These are phyloP conservation scores for Trichophyton mentagrophytes DNA, from an alignment of 2,329 filamentous ascomycete genomes.

Conservation along the genomic window DNA sequence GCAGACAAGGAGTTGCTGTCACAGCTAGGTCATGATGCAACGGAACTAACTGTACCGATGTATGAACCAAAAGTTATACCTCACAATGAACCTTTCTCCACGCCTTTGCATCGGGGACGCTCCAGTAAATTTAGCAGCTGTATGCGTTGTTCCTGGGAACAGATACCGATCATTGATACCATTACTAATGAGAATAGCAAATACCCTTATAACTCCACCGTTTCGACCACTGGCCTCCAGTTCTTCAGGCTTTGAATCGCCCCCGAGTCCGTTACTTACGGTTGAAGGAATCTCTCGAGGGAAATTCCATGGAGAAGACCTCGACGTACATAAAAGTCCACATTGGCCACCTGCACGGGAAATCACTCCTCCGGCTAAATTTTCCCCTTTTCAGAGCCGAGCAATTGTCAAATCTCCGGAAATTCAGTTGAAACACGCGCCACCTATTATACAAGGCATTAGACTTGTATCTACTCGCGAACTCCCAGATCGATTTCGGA, in stretches of 20 bases:
- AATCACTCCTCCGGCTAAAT: conserved; percentile 2
- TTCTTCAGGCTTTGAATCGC: conserved; percentile 18
- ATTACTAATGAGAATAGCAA: background rate
- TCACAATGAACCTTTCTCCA: background rate
- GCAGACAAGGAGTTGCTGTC: conserved; percentile 29
- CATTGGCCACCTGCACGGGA: conserved; percentile 6
- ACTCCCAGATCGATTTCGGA: conserved; percentile 56
- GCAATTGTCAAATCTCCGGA: conserved; percentile 3
- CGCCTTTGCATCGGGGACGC: background rate
- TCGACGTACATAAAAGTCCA: conserved; percentile 1
- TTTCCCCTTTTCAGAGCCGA: background rate
- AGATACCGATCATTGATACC: background rate
- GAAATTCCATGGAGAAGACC: background rate
- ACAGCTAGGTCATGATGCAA: conserved; percentile 16
- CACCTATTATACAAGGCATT: conserved; percentile 46
- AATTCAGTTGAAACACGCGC: conserved; percentile 24
- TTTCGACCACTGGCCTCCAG: conserved; percentile 18
- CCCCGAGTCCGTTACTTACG: conserved; percentile 24
- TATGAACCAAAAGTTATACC: background rate
- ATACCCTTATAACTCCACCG: conserved; percentile 13
- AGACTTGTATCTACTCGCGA: conserved; percentile 45
- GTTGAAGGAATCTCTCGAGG: background rate
- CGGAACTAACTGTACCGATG: background rate
- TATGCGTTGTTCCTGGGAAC: background rate
- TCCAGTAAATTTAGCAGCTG: background rate